Percentiles rank a stretch among this genome's conserved stretches.
Evolutionary conservation across 2,329 filamentous ascomycete genomes (phyloP).

Genomic region (Aspergillus pseudoterreus): DNA sequence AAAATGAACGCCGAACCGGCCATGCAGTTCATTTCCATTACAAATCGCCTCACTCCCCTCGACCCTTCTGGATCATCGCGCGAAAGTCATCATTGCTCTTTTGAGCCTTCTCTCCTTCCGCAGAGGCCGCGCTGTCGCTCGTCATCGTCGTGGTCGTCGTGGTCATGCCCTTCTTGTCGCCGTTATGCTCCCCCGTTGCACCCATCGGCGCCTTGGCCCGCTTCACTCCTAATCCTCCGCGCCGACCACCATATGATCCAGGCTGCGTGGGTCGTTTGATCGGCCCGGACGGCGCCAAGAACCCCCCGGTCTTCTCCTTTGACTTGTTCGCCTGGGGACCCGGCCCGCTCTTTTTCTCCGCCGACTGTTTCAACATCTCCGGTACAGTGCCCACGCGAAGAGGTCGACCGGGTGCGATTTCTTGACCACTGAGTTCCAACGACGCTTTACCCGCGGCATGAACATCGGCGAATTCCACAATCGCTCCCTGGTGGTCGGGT

Average conservation of each 20-base stretch:
- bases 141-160: slow-evolving; percentile 20
- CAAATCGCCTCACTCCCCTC: slow-evolving; percentile 19
- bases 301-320: slow-evolving; percentile 26
- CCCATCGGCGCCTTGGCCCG: slow-evolving; percentile 17
- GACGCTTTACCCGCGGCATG: slow-evolving; percentile 63
- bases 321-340: slow-evolving; percentile 34
- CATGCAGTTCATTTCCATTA: slow-evolving; percentile 23
- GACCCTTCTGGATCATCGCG: slow-evolving; percentile 48
- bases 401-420: slow-evolving; percentile 41
- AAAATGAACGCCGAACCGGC: slow-evolving; percentile 26
- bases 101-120: slow-evolving; percentile 24
- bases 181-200: slow-evolving; percentile 11
- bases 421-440: slow-evolving; percentile 44
- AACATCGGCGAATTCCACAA: slow-evolving; percentile 74
- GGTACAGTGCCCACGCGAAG: slow-evolving; percentile 49
- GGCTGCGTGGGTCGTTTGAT: slow-evolving; percentile 46
- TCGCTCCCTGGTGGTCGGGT: slow-evolving; percentile 78
- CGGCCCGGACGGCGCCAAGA: slow-evolving; percentile 30
- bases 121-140: slow-evolving; percentile 16
- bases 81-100: slow-evolving; percentile 60
- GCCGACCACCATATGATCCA: slow-evolving; percentile 39
- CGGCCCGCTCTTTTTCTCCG: slow-evolving; percentile 39
- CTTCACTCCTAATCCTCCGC: slow-evolving; percentile 50
- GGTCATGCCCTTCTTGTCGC: slow-evolving; percentile 25
- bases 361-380: slow-evolving; percentile 46